phyloP scores from a whole-genome alignment of 306 rosid genomes.

The Fagus sylvatica region DNA sequence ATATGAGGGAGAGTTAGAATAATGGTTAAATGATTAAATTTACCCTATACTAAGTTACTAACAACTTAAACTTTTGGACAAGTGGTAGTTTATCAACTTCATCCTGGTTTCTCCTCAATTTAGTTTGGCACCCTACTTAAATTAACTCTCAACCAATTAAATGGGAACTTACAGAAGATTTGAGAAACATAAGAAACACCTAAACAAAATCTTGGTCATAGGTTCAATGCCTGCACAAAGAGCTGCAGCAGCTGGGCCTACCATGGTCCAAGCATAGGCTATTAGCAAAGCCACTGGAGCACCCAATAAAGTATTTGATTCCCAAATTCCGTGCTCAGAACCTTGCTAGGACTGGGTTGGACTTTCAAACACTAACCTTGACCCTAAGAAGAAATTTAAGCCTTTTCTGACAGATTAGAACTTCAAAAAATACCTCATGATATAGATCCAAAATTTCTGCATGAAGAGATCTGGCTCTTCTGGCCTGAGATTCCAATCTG shows the following conservation, averaged over 20 bases:
- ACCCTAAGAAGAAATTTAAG: slow-evolving; percentile 17
- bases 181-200: neutral
- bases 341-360: neutral
- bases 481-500: slow-evolving; percentile 66
- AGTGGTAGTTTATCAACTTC: no score
- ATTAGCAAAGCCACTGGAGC: neutral
- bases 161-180: neutral
- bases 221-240: neutral
- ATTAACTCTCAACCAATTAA: neutral
- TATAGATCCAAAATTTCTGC: slow-evolving; percentile 55
- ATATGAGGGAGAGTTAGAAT: no score
- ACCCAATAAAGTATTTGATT: neutral
- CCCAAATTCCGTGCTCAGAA: neutral
- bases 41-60: no score
- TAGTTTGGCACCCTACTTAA: neutral
- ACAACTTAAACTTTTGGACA: no score
- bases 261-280: neutral
- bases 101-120: neutral
- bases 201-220: neutral
- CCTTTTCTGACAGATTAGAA: slow-evolving; percentile 17
- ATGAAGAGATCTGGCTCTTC: slow-evolving; percentile 64
- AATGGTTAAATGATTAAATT: no score
- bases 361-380: neutral
- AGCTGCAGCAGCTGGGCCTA: neutral
- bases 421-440: slow-evolving; percentile 59